Conservation (phyloP, 176 grass and related monocot species). For the Oryza longistaminata region DNA sequence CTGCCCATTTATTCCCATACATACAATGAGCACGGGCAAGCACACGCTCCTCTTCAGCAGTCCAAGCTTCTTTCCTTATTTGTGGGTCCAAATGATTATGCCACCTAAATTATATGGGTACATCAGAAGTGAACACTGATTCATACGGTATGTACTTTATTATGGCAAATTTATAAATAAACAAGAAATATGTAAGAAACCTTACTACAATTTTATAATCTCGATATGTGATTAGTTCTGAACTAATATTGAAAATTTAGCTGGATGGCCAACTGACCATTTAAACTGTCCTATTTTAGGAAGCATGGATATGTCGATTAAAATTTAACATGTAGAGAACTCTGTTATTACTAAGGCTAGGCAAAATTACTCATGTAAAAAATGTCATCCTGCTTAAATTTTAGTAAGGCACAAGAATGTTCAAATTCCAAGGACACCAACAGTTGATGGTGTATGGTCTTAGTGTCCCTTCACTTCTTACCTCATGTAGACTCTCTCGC, state of each 20-base stretch:
- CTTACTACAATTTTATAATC: not conserved
- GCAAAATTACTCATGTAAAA: not conserved
- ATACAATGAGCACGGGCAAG: slow-evolving; percentile 72
- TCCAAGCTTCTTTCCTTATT: slow-evolving; percentile 93
- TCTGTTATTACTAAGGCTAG: not conserved
- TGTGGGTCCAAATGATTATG: slow-evolving; percentile 96
- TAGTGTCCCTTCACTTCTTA: not conserved
- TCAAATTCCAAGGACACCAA: not conserved
- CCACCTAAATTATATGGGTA: slow-evolving; percentile 69
- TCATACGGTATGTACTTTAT: slow-evolving; percentile 5
- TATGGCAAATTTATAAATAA: not conserved
- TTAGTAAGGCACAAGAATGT: not conserved
- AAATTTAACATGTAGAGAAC: not conserved
- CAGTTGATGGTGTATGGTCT: not conserved
- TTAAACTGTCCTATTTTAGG: slow-evolving; percentile 7
- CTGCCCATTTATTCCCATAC: slow-evolving; percentile 98
- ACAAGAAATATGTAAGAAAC: slow-evolving; percentile 23
- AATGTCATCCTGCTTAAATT: not conserved
- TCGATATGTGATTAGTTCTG: not conserved
- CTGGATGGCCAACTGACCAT: not conserved
- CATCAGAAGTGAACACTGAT: slow-evolving; percentile 24
- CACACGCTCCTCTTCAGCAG: slow-evolving; percentile 62
- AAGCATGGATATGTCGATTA: slow-evolving; percentile 12
- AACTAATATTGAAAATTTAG: slow-evolving; percentile 12
- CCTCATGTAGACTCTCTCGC: not conserved